These are phyloP conservation scores for Escovopsis sp. DNA, from an alignment of 2,329 filamentous ascomycete genomes.

Conservation along the genomic window DNA sequence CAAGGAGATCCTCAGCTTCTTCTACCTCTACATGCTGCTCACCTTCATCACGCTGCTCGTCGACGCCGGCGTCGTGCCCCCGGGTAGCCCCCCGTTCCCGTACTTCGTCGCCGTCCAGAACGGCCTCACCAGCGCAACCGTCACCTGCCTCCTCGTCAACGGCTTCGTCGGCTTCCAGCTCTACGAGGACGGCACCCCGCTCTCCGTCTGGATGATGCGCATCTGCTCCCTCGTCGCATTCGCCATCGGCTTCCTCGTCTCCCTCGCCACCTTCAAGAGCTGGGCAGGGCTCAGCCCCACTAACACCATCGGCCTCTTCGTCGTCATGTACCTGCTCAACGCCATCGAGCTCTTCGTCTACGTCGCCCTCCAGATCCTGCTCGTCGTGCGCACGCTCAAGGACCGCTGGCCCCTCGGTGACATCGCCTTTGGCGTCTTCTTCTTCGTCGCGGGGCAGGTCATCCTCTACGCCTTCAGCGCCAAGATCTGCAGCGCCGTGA, in stretches of 20 bases:
- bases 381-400: conserved; percentile 80
- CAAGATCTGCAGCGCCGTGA: conserved; percentile 66
- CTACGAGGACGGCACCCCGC: conserved; percentile 88
- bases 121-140: conserved; percentile 70
- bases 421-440: conserved; percentile 78
- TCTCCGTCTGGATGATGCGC: conserved; percentile 88
- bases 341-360: conserved; percentile 78
- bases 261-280: conserved; percentile 80
- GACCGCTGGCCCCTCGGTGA: conserved; percentile 93
- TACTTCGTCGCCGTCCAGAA: conserved; percentile 86
- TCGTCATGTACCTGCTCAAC: conserved; percentile 84
- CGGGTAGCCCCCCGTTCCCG: conserved; percentile 64
- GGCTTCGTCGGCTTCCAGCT: conserved; percentile 97
- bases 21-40: conserved; percentile 89
- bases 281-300: conserved; percentile 77
- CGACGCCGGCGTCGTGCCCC: conserved; percentile 83
- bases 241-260: conserved; percentile 71
- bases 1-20: conserved; percentile 71
- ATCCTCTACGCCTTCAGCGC: conserved; percentile 82
- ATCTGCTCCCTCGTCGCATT: conserved; percentile 69
- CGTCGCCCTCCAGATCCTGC: conserved; percentile 69
- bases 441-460: conserved; percentile 85
- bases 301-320: conserved; percentile 79
- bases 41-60: conserved; percentile 80
- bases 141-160: conserved; percentile 86